These are phyloP conservation scores for Arthroderma sp. DNA, from an alignment of 2,329 filamentous ascomycete genomes.

Conservation along the genomic window DNA sequence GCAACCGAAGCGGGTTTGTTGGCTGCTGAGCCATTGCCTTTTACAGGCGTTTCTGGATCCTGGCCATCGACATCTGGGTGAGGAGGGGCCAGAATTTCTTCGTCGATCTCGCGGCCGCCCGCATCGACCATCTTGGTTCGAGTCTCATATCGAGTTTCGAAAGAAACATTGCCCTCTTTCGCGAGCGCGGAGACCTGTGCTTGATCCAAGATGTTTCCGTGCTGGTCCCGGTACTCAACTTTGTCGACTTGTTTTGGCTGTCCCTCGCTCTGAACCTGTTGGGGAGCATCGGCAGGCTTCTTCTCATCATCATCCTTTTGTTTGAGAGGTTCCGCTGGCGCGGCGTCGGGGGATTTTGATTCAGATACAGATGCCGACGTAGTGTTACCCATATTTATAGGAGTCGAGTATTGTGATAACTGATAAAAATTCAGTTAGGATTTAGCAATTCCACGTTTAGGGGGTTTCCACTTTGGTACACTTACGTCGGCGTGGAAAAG, in stretches of 20 bases:
- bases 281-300: conserved; percentile 16
- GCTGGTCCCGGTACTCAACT: conserved; percentile 86
- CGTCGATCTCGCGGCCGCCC: conserved; percentile 59
- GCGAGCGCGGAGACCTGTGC: conserved; percentile 66
- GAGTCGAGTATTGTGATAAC: conserved; percentile 28
- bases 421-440: conserved; percentile 13
- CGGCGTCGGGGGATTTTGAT: conserved; percentile 3
- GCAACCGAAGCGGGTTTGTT: conserved; percentile 29
- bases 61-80: conserved; percentile 46
- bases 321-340: conserved; percentile 10
- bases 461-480: conserved; percentile 26
- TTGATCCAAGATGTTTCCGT: conserved; percentile 75
- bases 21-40: conserved; percentile 18
- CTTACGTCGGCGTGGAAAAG: conserved; percentile 78
- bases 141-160: conserved; percentile 94
- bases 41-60: conserved; percentile 42
- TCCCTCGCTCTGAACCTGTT: conserved; percentile 42
- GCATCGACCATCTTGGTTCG: conserved; percentile 71
- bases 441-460: conserved; percentile 14
- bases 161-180: conserved; percentile 75
- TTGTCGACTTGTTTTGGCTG: conserved; percentile 28
- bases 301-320: not conserved
- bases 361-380: conserved; percentile 2
- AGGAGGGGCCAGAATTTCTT: conserved; percentile 34
- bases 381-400: conserved; percentile 9